phyloP scores from a whole-genome alignment of 2,329 filamentous ascomycete genomes.

The Domatiomyces catenatus region DNA sequence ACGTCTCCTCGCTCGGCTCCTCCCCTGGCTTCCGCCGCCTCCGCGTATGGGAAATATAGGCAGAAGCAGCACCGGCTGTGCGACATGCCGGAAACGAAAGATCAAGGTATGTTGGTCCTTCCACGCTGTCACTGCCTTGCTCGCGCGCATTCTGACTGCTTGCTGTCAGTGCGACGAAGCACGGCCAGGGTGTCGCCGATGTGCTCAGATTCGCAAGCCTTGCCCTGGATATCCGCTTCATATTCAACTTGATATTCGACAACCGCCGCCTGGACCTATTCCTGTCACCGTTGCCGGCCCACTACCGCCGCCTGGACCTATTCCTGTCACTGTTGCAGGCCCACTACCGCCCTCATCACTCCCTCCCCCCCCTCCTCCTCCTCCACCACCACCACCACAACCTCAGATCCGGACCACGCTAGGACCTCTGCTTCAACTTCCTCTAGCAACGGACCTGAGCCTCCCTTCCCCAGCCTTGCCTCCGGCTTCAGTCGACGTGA shows the following conservation, averaged over 20 bases:
- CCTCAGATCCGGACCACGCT: neutral
- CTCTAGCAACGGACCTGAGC: neutral
- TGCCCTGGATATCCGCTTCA: conserved; percentile 16
- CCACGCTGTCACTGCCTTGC: neutral
- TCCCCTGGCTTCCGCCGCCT: neutral
- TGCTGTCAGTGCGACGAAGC: conserved; percentile 12
- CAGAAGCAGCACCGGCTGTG: conserved; percentile 15
- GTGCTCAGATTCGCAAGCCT: conserved; percentile 11
- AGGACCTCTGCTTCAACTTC: neutral
- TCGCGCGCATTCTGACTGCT: neutral
- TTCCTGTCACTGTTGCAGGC: neutral
- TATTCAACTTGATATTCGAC: conserved; percentile 11
- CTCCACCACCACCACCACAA: neutral
- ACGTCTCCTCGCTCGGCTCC: neutral
- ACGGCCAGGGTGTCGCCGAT: conserved; percentile 11
- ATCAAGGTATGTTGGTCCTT: conserved; percentile 6
- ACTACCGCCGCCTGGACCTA: neutral
- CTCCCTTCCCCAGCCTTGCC: neutral
- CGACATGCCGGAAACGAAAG: conserved; percentile 10
- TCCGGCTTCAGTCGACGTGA: neutral
- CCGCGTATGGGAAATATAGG: conserved; percentile 13
- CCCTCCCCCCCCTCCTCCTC: neutral
- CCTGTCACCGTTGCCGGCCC: neutral
- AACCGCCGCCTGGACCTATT: neutral
- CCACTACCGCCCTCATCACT: no score